phyloP scores from a whole-genome alignment of 768 basidiomycete genomes.

The Rhizopogon salebrosus region DNA sequence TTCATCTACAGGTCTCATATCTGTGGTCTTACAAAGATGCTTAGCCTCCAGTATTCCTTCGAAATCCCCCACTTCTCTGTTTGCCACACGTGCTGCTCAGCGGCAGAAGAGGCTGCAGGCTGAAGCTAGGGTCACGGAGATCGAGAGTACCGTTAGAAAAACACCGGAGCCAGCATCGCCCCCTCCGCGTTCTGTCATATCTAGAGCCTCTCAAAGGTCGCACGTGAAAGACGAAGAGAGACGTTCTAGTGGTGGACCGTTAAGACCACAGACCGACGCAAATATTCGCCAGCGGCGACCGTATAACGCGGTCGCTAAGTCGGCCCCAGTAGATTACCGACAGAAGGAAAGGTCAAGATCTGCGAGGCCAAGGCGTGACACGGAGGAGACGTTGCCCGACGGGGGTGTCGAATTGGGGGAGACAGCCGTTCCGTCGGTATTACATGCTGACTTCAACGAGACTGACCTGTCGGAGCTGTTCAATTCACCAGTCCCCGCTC shows the following conservation, averaged over 20 bases:
- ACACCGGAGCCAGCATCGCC: neutral
- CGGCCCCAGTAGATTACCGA: neutral
- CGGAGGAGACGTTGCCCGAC: neutral
- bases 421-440: neutral
- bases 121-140: neutral
- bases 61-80: neutral
- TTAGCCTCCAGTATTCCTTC: neutral
- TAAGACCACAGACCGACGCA: neutral
- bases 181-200: neutral
- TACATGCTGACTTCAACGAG: neutral
- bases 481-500: slow-evolving; percentile 2
- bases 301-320: neutral
- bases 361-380: neutral
- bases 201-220: neutral
- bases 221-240: neutral
- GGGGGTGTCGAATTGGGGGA: neutral
- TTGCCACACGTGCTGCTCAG: slow-evolving; percentile 2
- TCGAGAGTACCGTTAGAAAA: neutral
- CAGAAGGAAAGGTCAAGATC: neutral
- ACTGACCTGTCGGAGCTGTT: slow-evolving; percentile 4
- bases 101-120: neutral
- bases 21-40: no score
- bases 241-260: neutral
- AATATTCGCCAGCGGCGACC: neutral
- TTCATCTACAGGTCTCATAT: neutral